Evolutionary conservation across 2,329 filamentous ascomycete species (phyloP), one percentile per base, ranked within the genome.

Genomic region (Fusarium albosuccineum): DNA sequence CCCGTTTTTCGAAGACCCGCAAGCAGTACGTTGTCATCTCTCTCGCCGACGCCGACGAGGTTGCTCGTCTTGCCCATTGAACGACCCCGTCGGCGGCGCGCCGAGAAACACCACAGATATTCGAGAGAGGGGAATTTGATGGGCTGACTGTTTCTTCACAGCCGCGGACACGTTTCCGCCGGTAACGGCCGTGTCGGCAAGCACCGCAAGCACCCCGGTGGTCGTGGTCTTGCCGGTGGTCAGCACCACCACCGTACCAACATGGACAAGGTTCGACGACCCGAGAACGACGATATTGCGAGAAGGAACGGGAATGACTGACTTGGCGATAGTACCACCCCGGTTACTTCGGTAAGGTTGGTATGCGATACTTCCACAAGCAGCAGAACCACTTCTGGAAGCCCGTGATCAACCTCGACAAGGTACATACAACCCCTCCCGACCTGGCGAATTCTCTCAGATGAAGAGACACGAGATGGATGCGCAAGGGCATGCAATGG

Each of bases 281-380:
- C 72, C 64, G 59, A 70, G 70, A 62, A 54, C 83, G 90, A 71
- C n/a, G 44, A 68, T 68, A 67, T 13, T 22, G 36, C 7, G 40
- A 30, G 39, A 26, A 61, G 22, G 41, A 33, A 40, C 53, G 39
- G 14, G 48, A 60, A 68, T 60, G 58, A 60, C 78, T 79, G 70
- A 79, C 75, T 51, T 53, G 62, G 41, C 62, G 68, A 78, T 89
- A 95, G 86, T 94, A 95, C 91, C 93, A 97, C 82, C 94, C 95
- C 70, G 96, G 96, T 93, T 98, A 98, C 92, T 98, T 97, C 85
- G 93, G 93, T 86, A 97, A 97, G 87, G 92, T 95, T 76, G 92
- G 92, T 86, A 95, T 95, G 92, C 88, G 92, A 80, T 91, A 95
- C 87, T 97, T 97, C 92, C 95, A 98, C 89, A 94, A 96, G 86